These are phyloP conservation scores for Priceomyces haplophilus DNA, from an alignment of 805 yeast genomes.

Conservation along the genomic window DNA sequence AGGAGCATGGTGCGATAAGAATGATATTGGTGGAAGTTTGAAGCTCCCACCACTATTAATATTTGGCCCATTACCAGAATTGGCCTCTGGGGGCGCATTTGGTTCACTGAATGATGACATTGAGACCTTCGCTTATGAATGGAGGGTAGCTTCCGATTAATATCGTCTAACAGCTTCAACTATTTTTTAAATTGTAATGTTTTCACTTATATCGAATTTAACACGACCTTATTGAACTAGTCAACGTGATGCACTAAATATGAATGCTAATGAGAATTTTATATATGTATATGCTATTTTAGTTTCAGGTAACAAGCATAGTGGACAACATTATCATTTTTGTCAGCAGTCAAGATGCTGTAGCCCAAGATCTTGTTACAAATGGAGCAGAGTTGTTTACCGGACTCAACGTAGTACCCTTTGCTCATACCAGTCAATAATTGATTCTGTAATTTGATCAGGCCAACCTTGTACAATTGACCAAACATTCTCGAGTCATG, in stretches of 20 bases:
- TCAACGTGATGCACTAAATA: not conserved
- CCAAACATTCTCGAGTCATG: conserved; percentile 41
- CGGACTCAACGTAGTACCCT: conserved; percentile 37
- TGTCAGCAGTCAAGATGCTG: conserved; percentile 50
- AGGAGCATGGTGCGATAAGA: conserved; percentile 17
- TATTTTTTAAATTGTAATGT: too few relatives aligned
- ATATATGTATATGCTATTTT: conserved; percentile 4
- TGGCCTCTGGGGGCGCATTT: conserved; percentile 2
- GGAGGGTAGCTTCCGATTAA: not conserved
- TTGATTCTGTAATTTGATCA: conserved; percentile 45
- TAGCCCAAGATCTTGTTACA: conserved; percentile 58
- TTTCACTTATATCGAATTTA: not conserved
- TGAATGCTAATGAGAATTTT: not conserved
- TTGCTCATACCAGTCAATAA: conserved; percentile 37
- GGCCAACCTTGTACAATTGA: conserved; percentile 52
- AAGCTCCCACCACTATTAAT: conserved; percentile 7
- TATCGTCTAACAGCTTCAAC: too few relatives aligned
- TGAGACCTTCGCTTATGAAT: not conserved
- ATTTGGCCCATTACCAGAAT: not conserved
- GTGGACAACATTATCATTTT: conserved; percentile 48
- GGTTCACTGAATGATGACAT: conserved; percentile 8
- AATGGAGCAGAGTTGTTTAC: conserved; percentile 47
- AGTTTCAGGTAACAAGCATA: conserved; percentile 46
- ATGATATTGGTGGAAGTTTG: conserved; percentile 23
- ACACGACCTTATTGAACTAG: not conserved